Conservation (phyloP, 2,329 filamentous ascomycete species). For the Colletotrichum paranaense region DNA sequence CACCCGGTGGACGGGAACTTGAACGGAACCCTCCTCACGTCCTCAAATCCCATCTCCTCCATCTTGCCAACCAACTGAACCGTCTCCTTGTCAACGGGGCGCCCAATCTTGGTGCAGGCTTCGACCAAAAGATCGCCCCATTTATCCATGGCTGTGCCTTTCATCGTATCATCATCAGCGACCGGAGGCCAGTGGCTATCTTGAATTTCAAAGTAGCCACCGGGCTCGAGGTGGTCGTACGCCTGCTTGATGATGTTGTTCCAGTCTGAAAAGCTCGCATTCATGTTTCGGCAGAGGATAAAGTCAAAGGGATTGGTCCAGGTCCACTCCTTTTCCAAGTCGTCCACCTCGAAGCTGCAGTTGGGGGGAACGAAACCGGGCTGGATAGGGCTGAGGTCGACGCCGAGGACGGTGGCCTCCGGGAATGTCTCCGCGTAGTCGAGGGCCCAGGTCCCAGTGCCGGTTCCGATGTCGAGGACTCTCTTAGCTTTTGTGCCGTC, state of each 20-base stretch:
- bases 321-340: conserved; percentile 43
- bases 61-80: background rate
- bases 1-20: conserved; percentile 46
- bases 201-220: conserved; percentile 30
- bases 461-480: conserved; percentile 35
- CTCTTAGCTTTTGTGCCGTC: conserved; percentile 33
- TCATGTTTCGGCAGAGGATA: conserved; percentile 48
- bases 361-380: conserved; percentile 46
- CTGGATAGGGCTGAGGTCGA: conserved; percentile 50
- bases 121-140: conserved; percentile 11
- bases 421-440: conserved; percentile 25
- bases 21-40: conserved; percentile 41
- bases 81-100: background rate
- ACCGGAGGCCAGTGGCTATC: conserved; percentile 39
- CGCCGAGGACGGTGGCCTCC: conserved; percentile 38
- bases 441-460: conserved; percentile 32
- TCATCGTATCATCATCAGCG: conserved; percentile 47
- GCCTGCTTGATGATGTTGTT: conserved; percentile 35
- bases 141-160: conserved; percentile 38
- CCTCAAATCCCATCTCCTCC: conserved; percentile 41
- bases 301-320: conserved; percentile 45
- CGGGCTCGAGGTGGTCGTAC: conserved; percentile 18
- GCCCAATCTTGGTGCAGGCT: background rate
- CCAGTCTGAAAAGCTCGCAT: conserved; percentile 42
- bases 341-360: conserved; percentile 45